A percentile compares a stretch with the other conserved stretches of the same genome.
phyloP scores from a whole-genome alignment of 176 grass and related monocot species.

The Oryza rufipogon region DNA sequence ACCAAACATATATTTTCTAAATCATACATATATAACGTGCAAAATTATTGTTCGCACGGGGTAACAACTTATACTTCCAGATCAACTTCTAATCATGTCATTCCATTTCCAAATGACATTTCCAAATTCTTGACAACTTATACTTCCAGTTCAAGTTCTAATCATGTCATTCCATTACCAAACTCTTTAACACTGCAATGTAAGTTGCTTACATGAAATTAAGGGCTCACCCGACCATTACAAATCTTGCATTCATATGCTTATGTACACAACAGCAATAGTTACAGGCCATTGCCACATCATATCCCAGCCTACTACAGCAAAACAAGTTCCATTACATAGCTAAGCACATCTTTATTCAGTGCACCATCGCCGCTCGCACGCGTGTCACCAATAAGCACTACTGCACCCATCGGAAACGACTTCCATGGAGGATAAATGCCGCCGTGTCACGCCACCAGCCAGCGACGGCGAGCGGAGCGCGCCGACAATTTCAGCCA shows the following conservation, averaged over 20 bases:
- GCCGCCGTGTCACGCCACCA: not conserved
- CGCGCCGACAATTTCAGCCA: not conserved
- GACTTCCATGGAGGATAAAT: slow-evolving; percentile 1
- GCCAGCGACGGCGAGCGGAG: not conserved
- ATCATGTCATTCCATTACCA: too few species aligned
- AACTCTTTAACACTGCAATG: too few species aligned
- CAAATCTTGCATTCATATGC: not conserved
- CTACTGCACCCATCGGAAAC: not conserved
- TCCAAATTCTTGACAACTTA: too few species aligned
- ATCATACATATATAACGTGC: too few species aligned
- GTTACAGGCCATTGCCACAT: not conserved
- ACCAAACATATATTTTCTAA: too few species aligned
- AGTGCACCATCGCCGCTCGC: not conserved
- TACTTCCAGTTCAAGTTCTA: too few species aligned
- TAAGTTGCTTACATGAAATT: too few species aligned
- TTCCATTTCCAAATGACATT: too few species aligned
- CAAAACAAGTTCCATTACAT: not conserved
- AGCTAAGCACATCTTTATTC: not conserved
- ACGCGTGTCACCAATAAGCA: not conserved
- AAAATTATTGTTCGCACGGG: too few species aligned
- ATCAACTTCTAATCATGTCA: too few species aligned
- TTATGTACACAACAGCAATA: not conserved
- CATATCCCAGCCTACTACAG: not conserved
- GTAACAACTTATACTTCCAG: too few species aligned
- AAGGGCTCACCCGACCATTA: not conserved